Evolutionary conservation across 2,329 filamentous ascomycete genomes (phyloP).

Genomic region (Fusarium napiforme): DNA sequence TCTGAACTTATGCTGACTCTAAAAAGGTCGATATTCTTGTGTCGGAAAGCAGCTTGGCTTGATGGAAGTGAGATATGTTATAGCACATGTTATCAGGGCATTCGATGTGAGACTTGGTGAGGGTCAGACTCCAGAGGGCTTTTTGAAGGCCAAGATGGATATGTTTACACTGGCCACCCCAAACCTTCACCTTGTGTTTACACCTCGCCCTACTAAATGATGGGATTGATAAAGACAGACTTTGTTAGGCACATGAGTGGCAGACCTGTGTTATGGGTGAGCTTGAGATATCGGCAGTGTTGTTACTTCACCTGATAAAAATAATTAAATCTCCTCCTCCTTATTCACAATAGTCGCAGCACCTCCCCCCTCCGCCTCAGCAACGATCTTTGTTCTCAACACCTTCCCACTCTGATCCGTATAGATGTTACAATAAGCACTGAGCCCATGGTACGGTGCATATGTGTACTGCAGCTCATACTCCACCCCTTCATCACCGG

Average conservation of each 20-base stretch:
- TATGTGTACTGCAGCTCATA: slow-evolving; percentile 28
- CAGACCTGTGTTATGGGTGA: neutral
- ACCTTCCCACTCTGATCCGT: slow-evolving; percentile 22
- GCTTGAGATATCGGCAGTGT: no score
- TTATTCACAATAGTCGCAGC: slow-evolving; percentile 24
- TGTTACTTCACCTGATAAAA: no score
- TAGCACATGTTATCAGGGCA: slow-evolving; percentile 14
- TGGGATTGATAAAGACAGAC: neutral
- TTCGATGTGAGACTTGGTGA: slow-evolving; percentile 8
- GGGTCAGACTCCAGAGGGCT: neutral
- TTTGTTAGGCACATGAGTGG: no score
- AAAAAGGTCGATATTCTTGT: slow-evolving; percentile 24
- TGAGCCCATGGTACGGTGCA: slow-evolving; percentile 19
- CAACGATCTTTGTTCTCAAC: slow-evolving; percentile 24
- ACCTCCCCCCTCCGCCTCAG: slow-evolving; percentile 24
- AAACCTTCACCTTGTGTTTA: neutral
- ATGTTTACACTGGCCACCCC: neutral
- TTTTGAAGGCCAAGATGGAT: neutral
- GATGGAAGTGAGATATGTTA: slow-evolving; percentile 30
- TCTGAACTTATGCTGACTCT: neutral
- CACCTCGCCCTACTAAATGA: neutral
- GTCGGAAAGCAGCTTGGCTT: slow-evolving; percentile 32
- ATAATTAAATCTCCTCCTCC: slow-evolving; percentile 4
- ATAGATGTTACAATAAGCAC: slow-evolving; percentile 23
- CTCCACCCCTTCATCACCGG: neutral